These are phyloP conservation scores for Volutella citrinella DNA, from an alignment of 2,329 filamentous ascomycete species.

Conservation along the genomic window DNA sequence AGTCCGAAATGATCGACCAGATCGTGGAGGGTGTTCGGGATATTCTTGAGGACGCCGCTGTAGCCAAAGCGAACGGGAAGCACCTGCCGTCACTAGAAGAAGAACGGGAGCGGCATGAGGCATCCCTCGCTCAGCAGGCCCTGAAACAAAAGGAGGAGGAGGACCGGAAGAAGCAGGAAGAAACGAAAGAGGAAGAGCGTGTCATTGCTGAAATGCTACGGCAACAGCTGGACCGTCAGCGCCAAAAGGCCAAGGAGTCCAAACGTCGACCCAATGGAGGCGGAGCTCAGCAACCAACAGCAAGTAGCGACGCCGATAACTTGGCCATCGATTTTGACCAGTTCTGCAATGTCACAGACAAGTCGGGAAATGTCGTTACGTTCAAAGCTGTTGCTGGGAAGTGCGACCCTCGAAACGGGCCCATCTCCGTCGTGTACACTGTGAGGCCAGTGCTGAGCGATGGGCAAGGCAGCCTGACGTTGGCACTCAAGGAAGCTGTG, in stretches of 20 bases:
- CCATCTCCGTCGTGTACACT: conserved; percentile 66
- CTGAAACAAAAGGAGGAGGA: conserved; percentile 53
- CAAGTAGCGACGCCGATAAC: conserved; percentile 24
- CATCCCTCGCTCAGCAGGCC: conserved; percentile 61
- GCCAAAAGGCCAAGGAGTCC: conserved; percentile 60
- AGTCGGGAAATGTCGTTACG: conserved; percentile 58
- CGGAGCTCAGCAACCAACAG: conserved; percentile 21
- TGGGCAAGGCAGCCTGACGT: conserved; percentile 54
- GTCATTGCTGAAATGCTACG: conserved; percentile 68
- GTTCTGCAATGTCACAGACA: conserved; percentile 60
- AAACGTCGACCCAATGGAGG: conserved; percentile 50
- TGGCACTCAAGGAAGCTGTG: conserved; percentile 71
- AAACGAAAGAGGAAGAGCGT: conserved; percentile 66
- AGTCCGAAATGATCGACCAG: conserved; percentile 60
- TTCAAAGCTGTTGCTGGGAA: conserved; percentile 73
- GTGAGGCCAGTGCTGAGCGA: conserved; percentile 65
- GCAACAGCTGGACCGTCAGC: conserved; percentile 67
- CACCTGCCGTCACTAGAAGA: conserved; percentile 84
- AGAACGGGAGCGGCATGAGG: conserved; percentile 81
- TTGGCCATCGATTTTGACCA: conserved; percentile 63
- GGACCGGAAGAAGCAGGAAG: conserved; percentile 51
- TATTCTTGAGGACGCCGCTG: conserved; percentile 82
- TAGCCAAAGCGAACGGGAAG: conserved; percentile 69
- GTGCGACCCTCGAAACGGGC: conserved; percentile 61
- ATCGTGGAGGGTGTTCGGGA: conserved; percentile 69